A percentile compares a stretch with the other conserved stretches of the same genome.
Conservation (phyloP, 805 yeast genomes). For the Teunomyces stri region DNA sequence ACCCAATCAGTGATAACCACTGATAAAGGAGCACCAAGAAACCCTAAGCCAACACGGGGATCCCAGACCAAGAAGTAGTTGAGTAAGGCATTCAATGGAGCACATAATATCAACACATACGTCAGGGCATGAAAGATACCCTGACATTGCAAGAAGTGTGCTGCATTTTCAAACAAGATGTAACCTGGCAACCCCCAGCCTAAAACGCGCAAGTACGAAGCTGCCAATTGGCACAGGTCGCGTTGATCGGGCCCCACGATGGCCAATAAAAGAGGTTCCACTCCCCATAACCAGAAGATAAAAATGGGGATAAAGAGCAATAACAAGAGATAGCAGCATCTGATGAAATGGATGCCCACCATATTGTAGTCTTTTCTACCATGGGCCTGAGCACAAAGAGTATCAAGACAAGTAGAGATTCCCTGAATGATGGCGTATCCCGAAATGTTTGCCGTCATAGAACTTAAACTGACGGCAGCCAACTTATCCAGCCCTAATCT, state of each 20-base stretch:
- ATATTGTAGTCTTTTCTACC: slow-evolving; percentile 63
- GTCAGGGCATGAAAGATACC: slow-evolving; percentile 81
- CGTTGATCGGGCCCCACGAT: slow-evolving; percentile 12
- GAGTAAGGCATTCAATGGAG: slow-evolving; percentile 68
- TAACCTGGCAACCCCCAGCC: slow-evolving; percentile 72
- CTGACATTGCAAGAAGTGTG: slow-evolving; percentile 73
- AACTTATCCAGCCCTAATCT: slow-evolving; percentile 67
- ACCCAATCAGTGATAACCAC: slow-evolving; percentile 69
- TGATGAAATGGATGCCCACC: slow-evolving; percentile 67
- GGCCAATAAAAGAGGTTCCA: slow-evolving; percentile 45
- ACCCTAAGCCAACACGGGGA: slow-evolving; percentile 54
- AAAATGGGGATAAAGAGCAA: slow-evolving; percentile 54
- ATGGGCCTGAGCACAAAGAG: slow-evolving; percentile 74
- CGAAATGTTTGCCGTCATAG: slow-evolving; percentile 76
- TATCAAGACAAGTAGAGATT: slow-evolving; percentile 73
- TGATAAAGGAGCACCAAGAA: slow-evolving; percentile 73
- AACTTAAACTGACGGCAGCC: slow-evolving; percentile 72
- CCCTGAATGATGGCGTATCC: slow-evolving; percentile 78
- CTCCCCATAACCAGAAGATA: slow-evolving; percentile 57
- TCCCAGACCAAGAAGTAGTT: slow-evolving; percentile 74
- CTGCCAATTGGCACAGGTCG: slow-evolving; percentile 49
- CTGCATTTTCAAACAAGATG: slow-evolving; percentile 68
- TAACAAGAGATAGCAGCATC: slow-evolving; percentile 59
- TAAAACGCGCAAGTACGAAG: slow-evolving; percentile 53
- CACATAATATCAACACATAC: slow-evolving; percentile 64